These are phyloP conservation scores for Mitragyna speciosa DNA, from an alignment of 257 asterid genomes.

Conservation along the genomic window DNA sequence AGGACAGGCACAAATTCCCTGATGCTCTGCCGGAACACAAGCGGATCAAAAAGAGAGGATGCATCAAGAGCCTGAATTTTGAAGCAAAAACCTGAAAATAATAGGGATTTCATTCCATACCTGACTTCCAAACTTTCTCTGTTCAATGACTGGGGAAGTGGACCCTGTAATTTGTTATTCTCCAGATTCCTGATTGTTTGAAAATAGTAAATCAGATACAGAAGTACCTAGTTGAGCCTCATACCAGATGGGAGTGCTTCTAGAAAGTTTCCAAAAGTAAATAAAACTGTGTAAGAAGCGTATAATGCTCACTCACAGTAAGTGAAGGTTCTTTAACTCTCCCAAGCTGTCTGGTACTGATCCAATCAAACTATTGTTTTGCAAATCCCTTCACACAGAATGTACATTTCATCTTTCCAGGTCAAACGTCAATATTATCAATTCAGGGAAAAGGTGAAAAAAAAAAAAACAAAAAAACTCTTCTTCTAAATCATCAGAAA, in stretches of 20 bases:
- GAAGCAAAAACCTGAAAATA: not conserved
- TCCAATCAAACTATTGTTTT: conserved; percentile 80
- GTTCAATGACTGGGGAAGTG: conserved; percentile 81
- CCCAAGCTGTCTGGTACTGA: conserved; percentile 71
- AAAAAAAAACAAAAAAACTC: no score
- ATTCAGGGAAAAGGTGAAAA: not conserved
- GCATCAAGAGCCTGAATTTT: conserved; percentile 5
- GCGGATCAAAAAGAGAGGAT: not conserved
- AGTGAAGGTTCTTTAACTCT: conserved; percentile 69
- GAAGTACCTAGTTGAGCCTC: not conserved
- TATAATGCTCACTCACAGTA: conserved; percentile 54
- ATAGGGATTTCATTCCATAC: conserved; percentile 27
- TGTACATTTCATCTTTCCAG: not conserved
- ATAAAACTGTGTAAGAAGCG: not conserved
- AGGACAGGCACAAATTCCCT: conserved; percentile 83
- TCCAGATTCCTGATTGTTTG: conserved; percentile 66
- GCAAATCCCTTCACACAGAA: conserved; percentile 64
- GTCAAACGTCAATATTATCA: not conserved
- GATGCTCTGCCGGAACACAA: conserved; percentile 52
- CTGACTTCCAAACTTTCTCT: conserved; percentile 69
- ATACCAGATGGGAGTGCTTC: conserved; percentile 3
- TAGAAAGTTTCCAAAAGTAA: not conserved
- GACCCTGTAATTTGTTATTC: conserved; percentile 82
- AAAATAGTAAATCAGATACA: conserved; percentile 16
- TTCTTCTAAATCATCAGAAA: not conserved